A percentile compares a stretch with the other conserved stretches of the same genome.
Evolutionary conservation across 1,139 yeast species (phyloP).

Genomic region (Pichia sp.): DNA sequence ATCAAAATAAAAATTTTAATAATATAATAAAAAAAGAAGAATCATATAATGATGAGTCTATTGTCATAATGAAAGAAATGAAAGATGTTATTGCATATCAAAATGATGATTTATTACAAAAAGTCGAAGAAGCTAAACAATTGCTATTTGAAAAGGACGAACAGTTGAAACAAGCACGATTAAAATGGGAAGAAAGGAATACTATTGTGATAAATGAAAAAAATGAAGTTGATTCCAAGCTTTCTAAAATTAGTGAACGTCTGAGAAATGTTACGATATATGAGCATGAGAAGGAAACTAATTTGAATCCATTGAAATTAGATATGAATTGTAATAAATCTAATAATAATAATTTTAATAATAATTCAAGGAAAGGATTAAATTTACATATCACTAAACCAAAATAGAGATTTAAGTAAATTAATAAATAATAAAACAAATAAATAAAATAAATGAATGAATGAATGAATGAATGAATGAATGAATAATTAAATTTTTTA

Average conservation of each 20-base stretch:
- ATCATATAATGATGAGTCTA: background rate
- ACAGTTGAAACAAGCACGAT: background rate
- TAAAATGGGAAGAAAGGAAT: conserved; percentile 2
- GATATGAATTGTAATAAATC: background rate
- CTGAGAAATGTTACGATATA: background rate
- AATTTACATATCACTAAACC: conserved; percentile 6
- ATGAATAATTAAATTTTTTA: no score
- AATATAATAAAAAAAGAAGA: no score
- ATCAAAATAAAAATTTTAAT: background rate
- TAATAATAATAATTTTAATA: background rate
- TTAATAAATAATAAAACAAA: no score
- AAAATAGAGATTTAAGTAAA: no score
- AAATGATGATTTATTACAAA: conserved; percentile 3
- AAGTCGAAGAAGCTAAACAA: conserved; percentile 7
- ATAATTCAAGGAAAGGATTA: conserved; percentile 4
- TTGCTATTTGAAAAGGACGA: conserved; percentile 3
- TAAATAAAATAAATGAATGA: no score
- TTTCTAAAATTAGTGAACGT: conserved; percentile 3
- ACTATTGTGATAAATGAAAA: conserved; percentile 6
- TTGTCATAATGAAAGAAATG: conserved; percentile 7
- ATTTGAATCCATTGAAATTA: background rate
- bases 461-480: no score
- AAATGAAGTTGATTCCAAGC: conserved; percentile 7
- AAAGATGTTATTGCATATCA: conserved; percentile 6
- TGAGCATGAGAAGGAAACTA: background rate